These are phyloP conservation scores for Perkinsus olseni DNA, from an alignment of 169 alveolate genomes.

Conservation along the genomic window DNA sequence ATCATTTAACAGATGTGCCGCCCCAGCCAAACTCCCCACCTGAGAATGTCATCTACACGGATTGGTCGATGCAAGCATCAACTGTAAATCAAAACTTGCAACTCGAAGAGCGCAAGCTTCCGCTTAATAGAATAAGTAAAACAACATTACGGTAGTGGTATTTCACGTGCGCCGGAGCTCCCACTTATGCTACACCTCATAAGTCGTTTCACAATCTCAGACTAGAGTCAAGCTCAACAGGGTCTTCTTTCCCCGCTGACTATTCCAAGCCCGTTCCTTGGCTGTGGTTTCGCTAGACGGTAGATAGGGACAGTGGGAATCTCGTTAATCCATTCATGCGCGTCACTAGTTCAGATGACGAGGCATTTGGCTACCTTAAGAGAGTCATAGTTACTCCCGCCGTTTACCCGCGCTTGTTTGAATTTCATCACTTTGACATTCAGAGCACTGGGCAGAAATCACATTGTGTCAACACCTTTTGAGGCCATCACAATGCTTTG, in stretches of 20 bases:
- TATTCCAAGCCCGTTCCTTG: constrained; percentile 86
- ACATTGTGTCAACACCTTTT: constrained; percentile 79
- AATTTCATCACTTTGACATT: constrained; percentile 77
- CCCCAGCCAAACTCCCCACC: constrained; percentile 91
- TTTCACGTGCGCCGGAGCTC: constrained; percentile 70
- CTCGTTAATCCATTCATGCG: constrained; percentile 81
- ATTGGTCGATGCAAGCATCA: too few relatives aligned
- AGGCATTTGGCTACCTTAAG: constrained; percentile 80
- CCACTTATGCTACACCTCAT: constrained; percentile 79
- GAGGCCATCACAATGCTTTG: constrained; percentile 80
- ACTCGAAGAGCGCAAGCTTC: too few relatives aligned
- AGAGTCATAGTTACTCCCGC: constrained; percentile 85
- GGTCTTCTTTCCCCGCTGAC: constrained; percentile 88
- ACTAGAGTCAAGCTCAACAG: constrained; percentile 88
- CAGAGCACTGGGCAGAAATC: constrained; percentile 91
- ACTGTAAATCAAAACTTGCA: too few relatives aligned
- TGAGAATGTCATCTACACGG: constrained; percentile 75
- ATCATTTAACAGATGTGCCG: constrained; percentile 80
- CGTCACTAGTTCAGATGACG: constrained; percentile 81
- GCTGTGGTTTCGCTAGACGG: constrained; percentile 88
- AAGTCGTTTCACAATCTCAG: constrained; percentile 80
- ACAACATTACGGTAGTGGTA: constrained; percentile 73
- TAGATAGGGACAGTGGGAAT: constrained; percentile 86
- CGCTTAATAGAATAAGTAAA: constrained; percentile 66
- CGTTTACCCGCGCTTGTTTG: constrained; percentile 85